These are phyloP conservation scores for Urochloa ruziziensis DNA, from an alignment of 176 grass and related monocot genomes.

Conservation along the genomic window DNA sequence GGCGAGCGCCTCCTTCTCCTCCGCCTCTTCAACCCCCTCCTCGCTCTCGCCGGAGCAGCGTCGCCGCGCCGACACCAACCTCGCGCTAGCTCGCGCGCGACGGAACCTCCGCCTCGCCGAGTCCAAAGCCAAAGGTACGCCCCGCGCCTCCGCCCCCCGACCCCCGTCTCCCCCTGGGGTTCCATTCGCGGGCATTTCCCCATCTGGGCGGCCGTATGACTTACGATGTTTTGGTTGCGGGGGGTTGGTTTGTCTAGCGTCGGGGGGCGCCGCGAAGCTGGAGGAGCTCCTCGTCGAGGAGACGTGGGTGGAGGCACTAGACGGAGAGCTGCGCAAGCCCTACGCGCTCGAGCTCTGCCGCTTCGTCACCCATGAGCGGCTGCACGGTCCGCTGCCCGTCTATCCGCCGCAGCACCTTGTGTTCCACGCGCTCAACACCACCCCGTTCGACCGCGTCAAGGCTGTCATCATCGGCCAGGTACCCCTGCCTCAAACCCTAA, in stretches of 20 bases:
- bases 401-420: slow-evolving; percentile 76
- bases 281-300: slow-evolving; percentile 89
- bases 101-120: slow-evolving; percentile 64
- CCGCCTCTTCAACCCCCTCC: too few species aligned
- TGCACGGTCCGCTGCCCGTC: slow-evolving; percentile 53
- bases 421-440: slow-evolving; percentile 85
- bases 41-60: slow-evolving; percentile 59
- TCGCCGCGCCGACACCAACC: slow-evolving; percentile 70
- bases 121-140: slow-evolving; percentile 82
- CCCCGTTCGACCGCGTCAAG: slow-evolving; percentile 79
- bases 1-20: slow-evolving; percentile 26
- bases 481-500: not conserved
- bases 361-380: slow-evolving; percentile 62
- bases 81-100: slow-evolving; percentile 60
- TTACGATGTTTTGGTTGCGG: not conserved
- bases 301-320: slow-evolving; percentile 64
- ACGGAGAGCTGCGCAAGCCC: slow-evolving; percentile 69
- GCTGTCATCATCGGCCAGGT: slow-evolving; percentile 98
- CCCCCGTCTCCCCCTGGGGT: not conserved
- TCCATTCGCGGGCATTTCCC: too few species aligned
- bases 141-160: not conserved
- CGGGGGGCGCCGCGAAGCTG: slow-evolving; percentile 48
- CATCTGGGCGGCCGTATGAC: not conserved
- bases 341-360: slow-evolving; percentile 81
- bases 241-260: not conserved